A percentile compares a stretch with the other conserved stretches of the same genome.
These are phyloP conservation scores for Aspergillus ellipticus DNA, from an alignment of 495 filamentous ascomycete genomes.

Conservation along the genomic window DNA sequence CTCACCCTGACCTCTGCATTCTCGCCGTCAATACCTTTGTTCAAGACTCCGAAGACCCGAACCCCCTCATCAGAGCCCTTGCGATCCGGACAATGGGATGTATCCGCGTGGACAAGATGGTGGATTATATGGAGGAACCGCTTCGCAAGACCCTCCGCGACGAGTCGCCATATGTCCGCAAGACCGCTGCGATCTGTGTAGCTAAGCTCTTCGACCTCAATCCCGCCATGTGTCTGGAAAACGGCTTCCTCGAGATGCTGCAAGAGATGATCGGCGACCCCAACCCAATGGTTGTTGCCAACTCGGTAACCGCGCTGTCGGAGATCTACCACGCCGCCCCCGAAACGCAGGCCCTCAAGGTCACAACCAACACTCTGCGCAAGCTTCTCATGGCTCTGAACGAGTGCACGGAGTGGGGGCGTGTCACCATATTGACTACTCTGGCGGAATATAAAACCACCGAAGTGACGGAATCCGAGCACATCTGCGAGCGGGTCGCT, in stretches of 20 bases:
- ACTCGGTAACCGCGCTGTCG: constrained; percentile 86
- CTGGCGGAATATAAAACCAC: constrained; percentile 81
- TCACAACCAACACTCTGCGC: constrained; percentile 78
- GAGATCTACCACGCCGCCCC: constrained; percentile 90
- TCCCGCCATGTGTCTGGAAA: constrained; percentile 86
- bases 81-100: constrained; percentile 99
- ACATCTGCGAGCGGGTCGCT: constrained; percentile 93
- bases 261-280: constrained; percentile 97
- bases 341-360: constrained; percentile 79
- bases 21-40: constrained; percentile 99
- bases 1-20: constrained; percentile 97
- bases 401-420: constrained; percentile 99
- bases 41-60: constrained; percentile 98
- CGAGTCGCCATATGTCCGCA: constrained; percentile 97
- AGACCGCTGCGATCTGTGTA: constrained; percentile 96
- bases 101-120: constrained; percentile 98
- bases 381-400: constrained; percentile 96
- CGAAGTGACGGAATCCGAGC: constrained; percentile 94
- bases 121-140: constrained; percentile 99
- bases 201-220: constrained; percentile 97
- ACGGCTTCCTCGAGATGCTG: constrained; percentile 92
- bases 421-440: constrained; percentile 88
- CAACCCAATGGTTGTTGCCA: constrained; percentile 98
- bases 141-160: constrained; percentile 93
- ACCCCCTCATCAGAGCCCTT: constrained; percentile 89